Evolutionary conservation across 1,284 basidiomycete genomes (phyloP), one percentile per base, ranked within the genome.

Genomic region (Violaceomyces palustris): DNA sequence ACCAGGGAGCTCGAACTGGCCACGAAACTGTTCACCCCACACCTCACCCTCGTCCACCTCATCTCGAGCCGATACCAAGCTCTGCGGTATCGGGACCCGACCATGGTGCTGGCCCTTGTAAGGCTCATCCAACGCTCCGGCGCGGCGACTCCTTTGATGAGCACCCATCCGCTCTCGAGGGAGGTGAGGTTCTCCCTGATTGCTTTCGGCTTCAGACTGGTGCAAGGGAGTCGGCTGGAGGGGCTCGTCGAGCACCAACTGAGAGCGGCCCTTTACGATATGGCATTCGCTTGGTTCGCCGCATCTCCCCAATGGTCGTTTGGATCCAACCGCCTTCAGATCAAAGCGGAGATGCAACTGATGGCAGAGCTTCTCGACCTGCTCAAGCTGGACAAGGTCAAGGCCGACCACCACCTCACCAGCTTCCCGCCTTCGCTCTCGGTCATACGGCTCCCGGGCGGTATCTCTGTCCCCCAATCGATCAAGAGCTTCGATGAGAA

Each of bases 31-130:
- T 61, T 72, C 30, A 45, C 56, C 5, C 90, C 93, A 0, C 94
- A 97, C 75, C 79, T 82, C 0, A 79, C 92, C 9, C 79, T 98
- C 22, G 73, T 97, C 36, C 85, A 92, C 58, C 85, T 97, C 76
- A 76, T 98, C n/a, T 83, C 88, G 45, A 96, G 89, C 72, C 83
- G 92, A 27, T 81, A 94, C 67, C 91, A 97, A 76, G 88, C 93
- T 21, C 88, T 92, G 46, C 83, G 91, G 49, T 94, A 96, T 76
- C 81, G 86, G 30, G 81, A 86, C 50, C 83, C 85, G 1, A 84
- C 84, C 12, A 82, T 97, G 46, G 90, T 96, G 79, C 80, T 87
- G 35, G 78, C 92, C 14, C 82, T 93, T 39, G 85, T 91, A 56
- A 80, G 87, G 17, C 75, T 98, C 14, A 81, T 93, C n/a, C 74